These are phyloP conservation scores for Talaromyces sp. DNA, from an alignment of 2,329 filamentous ascomycete species.

Conservation along the genomic window DNA sequence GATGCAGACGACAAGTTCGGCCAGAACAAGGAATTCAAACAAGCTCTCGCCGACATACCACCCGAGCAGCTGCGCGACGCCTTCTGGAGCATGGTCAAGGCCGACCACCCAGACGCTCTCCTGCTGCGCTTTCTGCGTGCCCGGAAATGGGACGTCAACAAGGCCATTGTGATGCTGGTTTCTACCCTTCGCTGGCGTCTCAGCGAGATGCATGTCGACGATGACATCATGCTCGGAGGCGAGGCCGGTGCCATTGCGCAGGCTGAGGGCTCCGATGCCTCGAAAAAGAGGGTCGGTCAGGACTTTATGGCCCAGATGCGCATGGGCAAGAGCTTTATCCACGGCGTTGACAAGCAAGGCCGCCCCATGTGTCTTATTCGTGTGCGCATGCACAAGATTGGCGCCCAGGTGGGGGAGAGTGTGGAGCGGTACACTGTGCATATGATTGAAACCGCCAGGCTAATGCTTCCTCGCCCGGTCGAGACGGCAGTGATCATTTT, in stretches of 20 bases:
- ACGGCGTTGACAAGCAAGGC: conserved; percentile 77
- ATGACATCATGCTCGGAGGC: conserved; percentile 74
- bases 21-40: conserved; percentile 77
- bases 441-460: conserved; percentile 86
- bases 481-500: conserved; percentile 94
- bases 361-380: conserved; percentile 83
- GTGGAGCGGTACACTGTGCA: conserved; percentile 89
- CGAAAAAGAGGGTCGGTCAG: conserved; percentile 61
- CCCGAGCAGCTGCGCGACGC: conserved; percentile 74
- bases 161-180: conserved; percentile 88
- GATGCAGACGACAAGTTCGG: conserved; percentile 86
- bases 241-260: conserved; percentile 63
- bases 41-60: conserved; percentile 68
- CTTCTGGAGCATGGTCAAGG: conserved; percentile 92
- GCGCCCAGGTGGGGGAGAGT: conserved; percentile 74
- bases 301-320: conserved; percentile 81
- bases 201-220: conserved; percentile 79
- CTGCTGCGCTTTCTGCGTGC: conserved; percentile 77
- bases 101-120: conserved; percentile 85
- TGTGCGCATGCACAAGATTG: conserved; percentile 73
- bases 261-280: conserved; percentile 53
- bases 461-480: conserved; percentile 71
- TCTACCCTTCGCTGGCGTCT: conserved; percentile 90
- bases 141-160: conserved; percentile 93
- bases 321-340: conserved; percentile 88